Conservation (phyloP, 805 yeast species). For the Monosporozyma aquatica region DNA sequence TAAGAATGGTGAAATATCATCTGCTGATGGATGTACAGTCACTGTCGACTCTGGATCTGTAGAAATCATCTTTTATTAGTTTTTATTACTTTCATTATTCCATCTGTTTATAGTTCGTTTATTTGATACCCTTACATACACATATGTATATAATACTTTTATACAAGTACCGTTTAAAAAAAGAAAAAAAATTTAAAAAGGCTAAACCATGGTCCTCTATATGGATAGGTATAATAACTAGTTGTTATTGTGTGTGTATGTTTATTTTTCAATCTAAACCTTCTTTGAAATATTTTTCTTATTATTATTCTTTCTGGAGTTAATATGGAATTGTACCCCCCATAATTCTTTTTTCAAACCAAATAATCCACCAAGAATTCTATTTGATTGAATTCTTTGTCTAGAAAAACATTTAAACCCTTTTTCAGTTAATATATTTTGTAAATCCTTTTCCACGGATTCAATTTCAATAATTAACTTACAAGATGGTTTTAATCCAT, state of each 20-base stretch:
- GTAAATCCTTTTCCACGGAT: constrained; percentile 41
- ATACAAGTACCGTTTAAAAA: too few species aligned
- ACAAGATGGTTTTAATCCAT: constrained; percentile 5
- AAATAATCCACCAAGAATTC: constrained; percentile 25
- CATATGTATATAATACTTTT: not conserved
- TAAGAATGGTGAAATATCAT: constrained; percentile 67
- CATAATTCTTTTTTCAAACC: constrained; percentile 27
- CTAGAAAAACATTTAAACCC: constrained; percentile 36
- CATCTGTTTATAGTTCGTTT: not conserved
- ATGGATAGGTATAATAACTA: too few species aligned
- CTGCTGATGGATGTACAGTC: constrained; percentile 70
- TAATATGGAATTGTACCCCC: constrained; percentile 33
- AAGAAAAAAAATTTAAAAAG: too few species aligned
- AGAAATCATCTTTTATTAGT: constrained; percentile 46
- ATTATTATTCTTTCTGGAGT: constrained; percentile 1
- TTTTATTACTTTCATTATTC: not conserved
- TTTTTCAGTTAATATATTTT: constrained; percentile 31
- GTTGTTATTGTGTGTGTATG: too few species aligned
- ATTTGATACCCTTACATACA: not conserved
- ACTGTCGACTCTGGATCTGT: constrained; percentile 52
- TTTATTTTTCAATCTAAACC: too few species aligned
- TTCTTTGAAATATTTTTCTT: too few species aligned
- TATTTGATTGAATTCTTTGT: constrained; percentile 21
- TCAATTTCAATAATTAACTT: constrained; percentile 39
- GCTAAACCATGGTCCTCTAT: too few species aligned